Evolutionary conservation across 2,329 filamentous ascomycete species (phyloP).

Genomic region (Magnaporthales sp.): DNA sequence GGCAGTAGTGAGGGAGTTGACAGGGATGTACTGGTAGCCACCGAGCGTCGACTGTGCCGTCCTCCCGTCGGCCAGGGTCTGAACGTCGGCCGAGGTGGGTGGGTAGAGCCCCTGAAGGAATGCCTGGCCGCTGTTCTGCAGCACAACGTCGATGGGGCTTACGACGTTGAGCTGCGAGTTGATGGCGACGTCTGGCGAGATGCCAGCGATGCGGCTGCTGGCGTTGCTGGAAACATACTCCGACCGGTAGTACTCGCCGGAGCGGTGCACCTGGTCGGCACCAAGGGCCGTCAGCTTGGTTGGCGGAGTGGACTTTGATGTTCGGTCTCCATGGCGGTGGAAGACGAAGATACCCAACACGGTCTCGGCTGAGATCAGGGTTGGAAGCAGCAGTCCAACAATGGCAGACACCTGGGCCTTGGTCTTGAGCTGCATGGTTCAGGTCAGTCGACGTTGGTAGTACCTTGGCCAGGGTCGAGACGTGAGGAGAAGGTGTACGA

Average conservation of each 20-base stretch:
- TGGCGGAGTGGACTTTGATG: conserved; percentile 64
- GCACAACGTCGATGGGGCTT: conserved; percentile 65
- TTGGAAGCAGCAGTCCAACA: background rate
- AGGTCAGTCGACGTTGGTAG: background rate
- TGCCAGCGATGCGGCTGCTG: conserved; percentile 50
- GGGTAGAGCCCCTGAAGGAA: conserved; percentile 87
- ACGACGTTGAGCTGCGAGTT: conserved; percentile 63
- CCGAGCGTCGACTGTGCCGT: conserved; percentile 58
- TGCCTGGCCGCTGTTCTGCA: conserved; percentile 69
- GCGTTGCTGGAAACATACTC: conserved; percentile 62
- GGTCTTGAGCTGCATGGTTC: background rate
- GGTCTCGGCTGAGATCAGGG: conserved; percentile 43
- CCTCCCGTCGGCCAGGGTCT: conserved; percentile 64
- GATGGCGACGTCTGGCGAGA: conserved; percentile 59
- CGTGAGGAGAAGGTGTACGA: too few species aligned
- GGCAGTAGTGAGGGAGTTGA: conserved; percentile 50
- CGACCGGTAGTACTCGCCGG: conserved; percentile 66
- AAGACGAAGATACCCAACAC: conserved; percentile 80
- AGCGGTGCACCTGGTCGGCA: conserved; percentile 63
- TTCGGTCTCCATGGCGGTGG: conserved; percentile 83
- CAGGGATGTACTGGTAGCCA: conserved; percentile 78
- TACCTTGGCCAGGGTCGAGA: background rate
- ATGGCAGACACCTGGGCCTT: background rate
- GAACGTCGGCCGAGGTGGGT: conserved; percentile 50
- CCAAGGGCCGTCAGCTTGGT: conserved; percentile 72